Conservation (phyloP, 164 flowering plant species). For the Vitis labrusca region DNA sequence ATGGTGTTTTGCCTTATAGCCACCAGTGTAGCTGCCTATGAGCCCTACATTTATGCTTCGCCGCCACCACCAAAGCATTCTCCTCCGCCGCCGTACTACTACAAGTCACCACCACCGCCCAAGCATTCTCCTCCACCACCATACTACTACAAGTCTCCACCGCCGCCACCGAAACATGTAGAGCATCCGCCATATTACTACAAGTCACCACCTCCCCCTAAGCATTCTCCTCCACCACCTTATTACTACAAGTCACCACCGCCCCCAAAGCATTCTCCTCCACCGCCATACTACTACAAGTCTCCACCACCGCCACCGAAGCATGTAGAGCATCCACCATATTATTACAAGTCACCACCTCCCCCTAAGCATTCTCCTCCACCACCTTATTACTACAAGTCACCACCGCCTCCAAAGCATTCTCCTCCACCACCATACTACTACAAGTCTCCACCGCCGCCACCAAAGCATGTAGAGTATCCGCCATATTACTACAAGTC, state of each 20-base stretch:
- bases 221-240: slow-evolving; percentile 4
- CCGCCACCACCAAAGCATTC: neutral
- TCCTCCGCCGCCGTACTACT: neutral
- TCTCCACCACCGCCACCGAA: neutral
- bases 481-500: slow-evolving; percentile 5
- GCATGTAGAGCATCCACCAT: neutral
- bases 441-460: neutral
- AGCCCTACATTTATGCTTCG: neutral
- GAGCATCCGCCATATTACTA: neutral
- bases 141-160: neutral
- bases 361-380: neutral
- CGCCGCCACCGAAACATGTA: neutral
- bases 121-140: neutral
- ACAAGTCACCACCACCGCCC: neutral
- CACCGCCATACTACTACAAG: neutral
- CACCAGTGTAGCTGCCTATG: slow-evolving; percentile 4
- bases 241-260: neutral
- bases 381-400: slow-evolving; percentile 1
- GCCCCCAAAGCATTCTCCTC: neutral
- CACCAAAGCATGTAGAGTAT: neutral
- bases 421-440: slow-evolving; percentile 5
- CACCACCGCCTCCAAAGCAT: neutral
- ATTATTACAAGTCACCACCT: slow-evolving; percentile 7
- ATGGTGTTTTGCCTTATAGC: slow-evolving; percentile 13
- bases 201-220: neutral